phyloP scores from a whole-genome alignment of 2,329 filamentous ascomycete species.

The Penicillium verrucosum region DNA sequence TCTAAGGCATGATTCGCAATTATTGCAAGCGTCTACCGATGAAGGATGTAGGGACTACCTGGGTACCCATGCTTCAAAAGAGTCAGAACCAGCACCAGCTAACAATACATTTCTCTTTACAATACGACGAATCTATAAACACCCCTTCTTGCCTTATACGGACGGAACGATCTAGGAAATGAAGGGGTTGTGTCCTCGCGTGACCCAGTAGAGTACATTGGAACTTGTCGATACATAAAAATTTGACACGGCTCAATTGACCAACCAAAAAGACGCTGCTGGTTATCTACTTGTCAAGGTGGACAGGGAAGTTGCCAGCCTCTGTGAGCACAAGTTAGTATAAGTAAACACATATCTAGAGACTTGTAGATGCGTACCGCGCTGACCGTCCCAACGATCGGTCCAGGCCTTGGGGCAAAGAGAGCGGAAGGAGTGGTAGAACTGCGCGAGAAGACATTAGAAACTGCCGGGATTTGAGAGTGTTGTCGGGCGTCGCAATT shows the following conservation, averaged over 20 bases:
- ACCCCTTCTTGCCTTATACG: conserved; percentile 22
- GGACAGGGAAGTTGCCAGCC: conserved; percentile 55
- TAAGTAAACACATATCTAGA: background rate
- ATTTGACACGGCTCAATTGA: conserved; percentile 28
- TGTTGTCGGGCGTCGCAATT: conserved; percentile 26
- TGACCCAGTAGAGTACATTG: conserved; percentile 41
- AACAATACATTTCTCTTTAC: conserved; percentile 17
- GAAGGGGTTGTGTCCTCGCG: conserved; percentile 31
- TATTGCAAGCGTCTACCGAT: background rate
- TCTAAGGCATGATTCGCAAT: background rate
- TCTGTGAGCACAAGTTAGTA: conserved; percentile 37
- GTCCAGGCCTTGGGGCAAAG: conserved; percentile 96
- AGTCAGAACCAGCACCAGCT: conserved; percentile 1
- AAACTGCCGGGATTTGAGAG: background rate
- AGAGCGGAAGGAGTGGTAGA: conserved; percentile 93
- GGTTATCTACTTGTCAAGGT: conserved; percentile 45
- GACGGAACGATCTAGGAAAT: conserved; percentile 16
- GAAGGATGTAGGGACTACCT: background rate
- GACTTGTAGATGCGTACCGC: conserved; percentile 60
- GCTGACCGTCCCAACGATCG: conserved; percentile 93
- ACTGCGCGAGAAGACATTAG: conserved; percentile 54
- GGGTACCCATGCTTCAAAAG: background rate
- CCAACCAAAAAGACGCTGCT: conserved; percentile 19
- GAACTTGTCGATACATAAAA: conserved; percentile 33
- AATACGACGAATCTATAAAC: conserved; percentile 33